These are phyloP conservation scores for Baeospora myosura DNA, from an alignment of 1,284 basidiomycete species.

Conservation along the genomic window DNA sequence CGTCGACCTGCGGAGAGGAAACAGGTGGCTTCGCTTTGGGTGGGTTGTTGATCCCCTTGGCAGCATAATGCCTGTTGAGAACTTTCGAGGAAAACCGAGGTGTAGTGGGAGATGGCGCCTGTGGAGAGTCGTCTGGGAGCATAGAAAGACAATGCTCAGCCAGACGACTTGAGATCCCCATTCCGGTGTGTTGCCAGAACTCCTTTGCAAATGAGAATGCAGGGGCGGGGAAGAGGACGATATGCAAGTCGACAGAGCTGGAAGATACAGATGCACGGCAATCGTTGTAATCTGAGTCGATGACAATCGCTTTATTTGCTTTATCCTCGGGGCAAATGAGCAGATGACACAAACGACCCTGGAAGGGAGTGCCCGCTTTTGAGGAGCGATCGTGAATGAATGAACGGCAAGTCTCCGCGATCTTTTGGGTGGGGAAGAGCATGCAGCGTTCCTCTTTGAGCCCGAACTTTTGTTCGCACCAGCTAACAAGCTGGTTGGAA, in stretches of 20 bases:
- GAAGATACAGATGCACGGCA: constrained; percentile 17
- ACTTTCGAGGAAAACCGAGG: constrained; percentile 33
- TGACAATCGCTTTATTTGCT: constrained; percentile 21
- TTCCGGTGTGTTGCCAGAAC: constrained; percentile 95
- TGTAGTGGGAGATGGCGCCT: constrained; percentile 17
- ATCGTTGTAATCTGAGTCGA: constrained; percentile 20
- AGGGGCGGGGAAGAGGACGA: constrained; percentile 73
- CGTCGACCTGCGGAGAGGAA: constrained; percentile 21
- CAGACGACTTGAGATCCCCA: constrained; percentile 83
- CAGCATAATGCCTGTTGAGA: constrained; percentile 59
- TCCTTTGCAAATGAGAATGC: constrained; percentile 72
- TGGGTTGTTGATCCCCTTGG: constrained; percentile 28
- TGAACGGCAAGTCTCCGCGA: constrained; percentile 68
- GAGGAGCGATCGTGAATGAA: constrained; percentile 61
- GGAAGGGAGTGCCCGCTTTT: constrained; percentile 32
- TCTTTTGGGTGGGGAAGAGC: constrained; percentile 67
- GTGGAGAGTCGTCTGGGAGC: constrained; percentile 35
- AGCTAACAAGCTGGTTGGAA: constrained; percentile 57
- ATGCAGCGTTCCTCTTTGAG: constrained; percentile 65
- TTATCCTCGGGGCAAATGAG: constrained; percentile 58
- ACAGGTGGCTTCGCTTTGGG: constrained; percentile 8
- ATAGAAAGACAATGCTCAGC: constrained; percentile 79
- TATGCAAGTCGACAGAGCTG: constrained; percentile 57
- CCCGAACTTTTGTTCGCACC: constrained; percentile 78
- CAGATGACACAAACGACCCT: constrained; percentile 68